phyloP scores from a whole-genome alignment of 2,329 filamentous ascomycete genomes.

The Talaromyces sp. region DNA sequence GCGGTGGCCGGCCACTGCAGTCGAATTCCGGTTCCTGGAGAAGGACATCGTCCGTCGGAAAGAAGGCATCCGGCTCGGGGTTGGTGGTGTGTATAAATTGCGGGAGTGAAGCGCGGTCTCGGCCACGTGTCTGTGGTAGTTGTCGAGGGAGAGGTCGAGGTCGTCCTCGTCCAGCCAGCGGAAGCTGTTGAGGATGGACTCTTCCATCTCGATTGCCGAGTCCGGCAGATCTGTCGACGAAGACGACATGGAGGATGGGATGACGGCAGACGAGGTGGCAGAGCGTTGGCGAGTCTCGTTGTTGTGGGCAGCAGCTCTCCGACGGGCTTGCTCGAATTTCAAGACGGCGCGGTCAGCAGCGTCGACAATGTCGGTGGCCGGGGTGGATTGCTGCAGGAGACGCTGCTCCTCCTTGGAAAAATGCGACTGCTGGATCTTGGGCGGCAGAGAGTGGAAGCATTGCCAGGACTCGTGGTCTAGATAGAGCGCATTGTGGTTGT shows the following conservation, averaged over 20 bases:
- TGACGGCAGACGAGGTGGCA: slow-evolving; percentile 3
- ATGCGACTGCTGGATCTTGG: slow-evolving; percentile 66
- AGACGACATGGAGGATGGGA: slow-evolving; percentile 11
- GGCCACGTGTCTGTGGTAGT: slow-evolving; percentile 62
- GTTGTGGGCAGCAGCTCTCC: slow-evolving; percentile 20
- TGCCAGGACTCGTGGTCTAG: slow-evolving; percentile 53
- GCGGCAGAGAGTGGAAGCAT: slow-evolving; percentile 66
- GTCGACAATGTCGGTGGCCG: slow-evolving; percentile 52
- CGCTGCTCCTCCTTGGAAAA: slow-evolving; percentile 67
- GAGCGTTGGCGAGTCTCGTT: slow-evolving; percentile 9
- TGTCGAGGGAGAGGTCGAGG: slow-evolving; percentile 65
- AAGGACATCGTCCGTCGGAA: slow-evolving; percentile 70
- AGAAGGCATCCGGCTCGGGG: slow-evolving; percentile 45
- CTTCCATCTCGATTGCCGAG: slow-evolving; percentile 38
- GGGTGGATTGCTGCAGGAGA: slow-evolving; percentile 48
- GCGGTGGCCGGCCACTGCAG: slow-evolving; percentile 34
- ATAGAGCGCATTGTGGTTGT: slow-evolving; percentile 26
- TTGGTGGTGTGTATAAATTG: slow-evolving; percentile 5
- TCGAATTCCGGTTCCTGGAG: slow-evolving; percentile 51
- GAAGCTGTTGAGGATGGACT: slow-evolving; percentile 62
- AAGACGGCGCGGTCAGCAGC: slow-evolving; percentile 55
- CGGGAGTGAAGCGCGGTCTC: slow-evolving; percentile 33
- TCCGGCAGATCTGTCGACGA: slow-evolving; percentile 20
- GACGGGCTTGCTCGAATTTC: slow-evolving; percentile 36
- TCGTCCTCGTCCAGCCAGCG: slow-evolving; percentile 71